Evolutionary conservation across 495 filamentous ascomycete species (phyloP).

Genomic region (Penicillium atrosanguineum): DNA sequence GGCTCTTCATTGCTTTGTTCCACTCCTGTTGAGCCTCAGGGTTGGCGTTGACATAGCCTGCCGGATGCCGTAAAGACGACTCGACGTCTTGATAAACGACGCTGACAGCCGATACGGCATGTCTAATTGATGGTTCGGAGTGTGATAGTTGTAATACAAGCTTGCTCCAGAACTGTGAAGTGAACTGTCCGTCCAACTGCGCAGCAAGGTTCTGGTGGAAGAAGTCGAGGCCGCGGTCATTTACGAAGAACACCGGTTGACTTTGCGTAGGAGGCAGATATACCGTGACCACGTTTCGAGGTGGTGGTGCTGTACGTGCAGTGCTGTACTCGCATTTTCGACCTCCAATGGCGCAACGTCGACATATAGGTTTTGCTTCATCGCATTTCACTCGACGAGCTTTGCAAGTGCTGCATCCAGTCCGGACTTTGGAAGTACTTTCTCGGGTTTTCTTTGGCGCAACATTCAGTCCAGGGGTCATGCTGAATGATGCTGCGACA

Average conservation of each 20-base stretch:
- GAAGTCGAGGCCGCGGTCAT: background rate
- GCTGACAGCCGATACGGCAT: constrained; percentile 3
- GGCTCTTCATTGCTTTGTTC: background rate
- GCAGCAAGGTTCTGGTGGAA: background rate
- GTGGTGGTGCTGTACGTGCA: background rate
- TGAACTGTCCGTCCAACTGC: background rate
- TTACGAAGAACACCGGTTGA: constrained; percentile 2
- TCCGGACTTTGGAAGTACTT: constrained; percentile 3
- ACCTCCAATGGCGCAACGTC: background rate
- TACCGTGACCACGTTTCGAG: constrained; percentile 1
- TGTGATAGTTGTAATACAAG: constrained; percentile 5
- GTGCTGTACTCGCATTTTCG: constrained; percentile 4
- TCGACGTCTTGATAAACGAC: constrained; percentile 3
- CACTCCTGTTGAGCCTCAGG: constrained; percentile 1
- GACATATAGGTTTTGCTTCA: constrained; percentile 1
- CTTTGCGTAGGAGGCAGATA: constrained; percentile 3
- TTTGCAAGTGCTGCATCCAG: constrained; percentile 5
- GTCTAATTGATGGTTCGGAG: constrained; percentile 5
- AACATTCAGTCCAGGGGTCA: background rate
- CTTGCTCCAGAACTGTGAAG: constrained; percentile 1
- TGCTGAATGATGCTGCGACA: too few species aligned
- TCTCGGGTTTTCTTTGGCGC: constrained; percentile 1
- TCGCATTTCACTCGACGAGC: constrained; percentile 5
- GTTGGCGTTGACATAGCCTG: constrained; percentile 2
- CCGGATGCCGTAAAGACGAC: constrained; percentile 2